Evolutionary conservation across 768 basidiomycete genomes (phyloP).

Genomic region (Phaeotremella fagi): DNA sequence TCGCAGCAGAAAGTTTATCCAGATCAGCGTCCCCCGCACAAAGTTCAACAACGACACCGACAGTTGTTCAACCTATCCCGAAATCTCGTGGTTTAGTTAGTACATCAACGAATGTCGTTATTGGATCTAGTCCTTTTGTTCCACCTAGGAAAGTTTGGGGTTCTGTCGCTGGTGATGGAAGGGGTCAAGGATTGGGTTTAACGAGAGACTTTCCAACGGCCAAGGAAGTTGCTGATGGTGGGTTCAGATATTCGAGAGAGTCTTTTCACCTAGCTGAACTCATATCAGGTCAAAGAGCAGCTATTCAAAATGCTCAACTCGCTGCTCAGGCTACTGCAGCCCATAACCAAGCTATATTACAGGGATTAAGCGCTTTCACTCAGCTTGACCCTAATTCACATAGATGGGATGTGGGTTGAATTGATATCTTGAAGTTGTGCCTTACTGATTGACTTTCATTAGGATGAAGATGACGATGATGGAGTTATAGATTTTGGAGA

Average conservation of each 20-base stretch:
- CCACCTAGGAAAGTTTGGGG: constrained; percentile 66
- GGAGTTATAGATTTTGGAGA: constrained; percentile 96
- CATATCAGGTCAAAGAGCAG: constrained; percentile 22
- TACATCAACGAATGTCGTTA: constrained; percentile 3
- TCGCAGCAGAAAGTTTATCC: neutral
- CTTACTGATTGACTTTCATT: constrained; percentile 11
- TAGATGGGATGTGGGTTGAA: constrained; percentile 84
- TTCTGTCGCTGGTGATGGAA: constrained; percentile 50
- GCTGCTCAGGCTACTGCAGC: constrained; percentile 57
- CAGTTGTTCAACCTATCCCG: constrained; percentile 35
- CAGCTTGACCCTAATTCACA: constrained; percentile 90
- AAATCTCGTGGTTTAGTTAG: constrained; percentile 23
- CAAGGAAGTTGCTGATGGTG: constrained; percentile 85
- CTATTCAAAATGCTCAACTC: constrained; percentile 42
- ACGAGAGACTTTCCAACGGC: constrained; percentile 89
- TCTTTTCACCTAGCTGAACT: constrained; percentile 10
- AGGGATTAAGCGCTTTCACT: constrained; percentile 89
- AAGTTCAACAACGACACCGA: neutral
- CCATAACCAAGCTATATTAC: constrained; percentile 63
- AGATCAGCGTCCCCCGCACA: neutral
- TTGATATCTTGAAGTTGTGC: constrained; percentile 3
- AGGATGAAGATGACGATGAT: constrained; percentile 79
- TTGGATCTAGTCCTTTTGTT: constrained; percentile 26
- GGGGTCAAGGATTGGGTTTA: constrained; percentile 39
- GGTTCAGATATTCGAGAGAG: constrained; percentile 31